phyloP scores from a whole-genome alignment of 2,329 filamentous ascomycete genomes.

The Madurella mycetomatis region DNA sequence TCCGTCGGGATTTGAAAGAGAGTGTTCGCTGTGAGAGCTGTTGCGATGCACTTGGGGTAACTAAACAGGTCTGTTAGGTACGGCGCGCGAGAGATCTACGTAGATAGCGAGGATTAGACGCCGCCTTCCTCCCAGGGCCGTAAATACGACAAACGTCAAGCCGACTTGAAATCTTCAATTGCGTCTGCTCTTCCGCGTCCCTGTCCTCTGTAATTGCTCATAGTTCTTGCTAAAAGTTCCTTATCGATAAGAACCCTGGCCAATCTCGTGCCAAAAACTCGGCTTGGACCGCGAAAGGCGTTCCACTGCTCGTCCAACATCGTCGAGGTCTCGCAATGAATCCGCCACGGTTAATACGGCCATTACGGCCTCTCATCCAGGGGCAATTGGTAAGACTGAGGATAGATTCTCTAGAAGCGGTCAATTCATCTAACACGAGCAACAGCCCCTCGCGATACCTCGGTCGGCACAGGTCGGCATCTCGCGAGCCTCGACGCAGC shows the following conservation, averaged over 20 bases:
- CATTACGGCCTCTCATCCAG: constrained; percentile 30
- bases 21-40: no score
- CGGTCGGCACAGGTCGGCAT: constrained; percentile 18
- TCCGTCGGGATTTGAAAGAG: no score
- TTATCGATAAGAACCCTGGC: constrained; percentile 29
- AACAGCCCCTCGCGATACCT: constrained; percentile 24
- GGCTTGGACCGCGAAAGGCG: constrained; percentile 4
- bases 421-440: constrained; percentile 11
- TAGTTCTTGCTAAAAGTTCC: not conserved
- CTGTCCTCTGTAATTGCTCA: not conserved
- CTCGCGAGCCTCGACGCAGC: constrained; percentile 20
- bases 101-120: not conserved
- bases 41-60: no score
- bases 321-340: constrained; percentile 29
- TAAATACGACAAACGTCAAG: constrained; percentile 5
- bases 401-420: not conserved
- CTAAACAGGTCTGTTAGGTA: no score
- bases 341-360: constrained; percentile 34
- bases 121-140: not conserved
- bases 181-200: not conserved
- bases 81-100: not conserved
- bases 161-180: not conserved
- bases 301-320: constrained; percentile 15
- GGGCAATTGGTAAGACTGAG: constrained; percentile 28
- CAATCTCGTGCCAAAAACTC: constrained; percentile 24